Evolutionary conservation across 768 basidiomycete species (phyloP), one percentile per base, ranked within the genome.

Genomic region (Lactarius sanguifluus): DNA sequence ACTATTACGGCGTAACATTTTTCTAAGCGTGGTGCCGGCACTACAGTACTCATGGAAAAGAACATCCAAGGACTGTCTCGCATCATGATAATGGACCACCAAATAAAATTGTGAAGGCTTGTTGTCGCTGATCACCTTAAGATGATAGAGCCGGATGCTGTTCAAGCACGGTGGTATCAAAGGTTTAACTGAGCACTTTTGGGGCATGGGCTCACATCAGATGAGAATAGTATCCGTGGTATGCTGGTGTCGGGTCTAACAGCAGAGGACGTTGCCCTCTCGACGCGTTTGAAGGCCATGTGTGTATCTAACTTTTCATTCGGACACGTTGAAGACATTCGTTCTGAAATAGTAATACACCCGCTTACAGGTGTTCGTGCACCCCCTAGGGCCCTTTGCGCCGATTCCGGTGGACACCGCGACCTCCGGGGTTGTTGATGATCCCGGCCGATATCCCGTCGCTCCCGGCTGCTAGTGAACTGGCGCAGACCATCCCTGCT

Each of bases 251-350:
- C 75, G 1, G n/a, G 96, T 1, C 79, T 97, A 57, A 86, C 84
- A 0, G 75, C 76, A 12, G 47, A 71, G n/a, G 95, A 98, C 68
- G 78, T 97, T 1, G 68, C 69, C n/a, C 74, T 82, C 77, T 98
- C 32, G 94, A 98, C 76, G 63, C 79, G 12, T 98, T 96, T 66
- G 96, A 98, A 76, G 93, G 92, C 38, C 71, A 83, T 58, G 96
- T 89, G 71, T 72, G 85, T 79, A 8, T 56, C n/a, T 61, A 20
- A n/a, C 61, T 59, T 1, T 3, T 60, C 43, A 9, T 9, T 18
- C 10, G 36, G 0, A 7, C 4, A 10, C 45, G n/a, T 6, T 23
- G n/a, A 47, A 9, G 7, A 10, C 43, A 15, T 40, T 40, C 40
- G 10, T 38, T 38, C 36, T 25, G 32, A 28, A 43, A 8, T 54